Base-by-base conservation (phyloP, 2,329 filamentous ascomycete genomes). In the Arthrinium phaeospermum region DNA sequence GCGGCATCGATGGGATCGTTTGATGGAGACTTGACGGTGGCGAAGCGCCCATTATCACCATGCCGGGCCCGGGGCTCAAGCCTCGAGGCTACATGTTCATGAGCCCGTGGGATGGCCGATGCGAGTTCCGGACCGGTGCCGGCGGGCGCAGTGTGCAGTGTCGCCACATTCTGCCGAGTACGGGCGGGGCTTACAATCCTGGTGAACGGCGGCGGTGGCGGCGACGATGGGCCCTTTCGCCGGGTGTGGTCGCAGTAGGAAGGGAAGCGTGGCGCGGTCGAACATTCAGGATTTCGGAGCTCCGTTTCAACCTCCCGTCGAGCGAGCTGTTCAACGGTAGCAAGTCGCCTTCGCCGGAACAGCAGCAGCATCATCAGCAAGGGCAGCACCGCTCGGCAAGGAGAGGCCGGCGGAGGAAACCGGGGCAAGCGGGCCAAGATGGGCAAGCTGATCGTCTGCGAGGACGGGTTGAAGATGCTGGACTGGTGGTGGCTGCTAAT, bases 391-490 rank as follows among this genome's bases (percentile, higher is more conserved):
- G 30, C 86, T 98, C 0, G 96, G 95, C 0, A 90, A 90, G 75
- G 96, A 98, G 81, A 89, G 71, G 95, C 95, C 0, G 96, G 96
- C 1, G 96, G 96, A 30, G 96, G 96, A 0, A 92, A 93, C 79
- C 89, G 92, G 64, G 96, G 96, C 0, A 95, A 94, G 81, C 90
- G 94, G 78, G 95, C 94, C 4, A 99, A 99, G 84, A 85, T 99
- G 77, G 96, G 96, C 0, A 99, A 98, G 83, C 85, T 99, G 70
- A 94, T 98, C 70, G 88, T 99, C 49, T 90, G 95, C 77, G 91
- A 96, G 71, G 95, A 97, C 78, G 96, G 96, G 0, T 84, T 97
- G 75, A 97, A 97, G 85, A 98, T 99, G 96, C 83, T 98, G 78
- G 96, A 99, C 85, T 99, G 72, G 86, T 97, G 0, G 94, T 99